These are phyloP conservation scores for Magnusiomyces clavatus DNA, from an alignment of 1,139 yeast species.

Conservation along the genomic window DNA sequence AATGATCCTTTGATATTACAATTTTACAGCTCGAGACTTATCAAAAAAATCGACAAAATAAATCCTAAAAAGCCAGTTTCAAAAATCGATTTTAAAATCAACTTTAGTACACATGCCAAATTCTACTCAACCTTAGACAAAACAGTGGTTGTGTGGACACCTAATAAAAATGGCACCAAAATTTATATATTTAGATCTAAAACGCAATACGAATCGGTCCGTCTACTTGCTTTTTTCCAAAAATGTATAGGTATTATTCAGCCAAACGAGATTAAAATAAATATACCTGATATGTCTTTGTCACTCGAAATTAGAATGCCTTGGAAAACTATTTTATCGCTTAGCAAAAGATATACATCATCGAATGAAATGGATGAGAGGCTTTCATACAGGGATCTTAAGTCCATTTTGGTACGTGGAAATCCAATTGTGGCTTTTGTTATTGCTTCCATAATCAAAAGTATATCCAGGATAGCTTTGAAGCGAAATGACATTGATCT, in stretches of 20 bases:
- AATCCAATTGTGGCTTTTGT: conserved; percentile 22
- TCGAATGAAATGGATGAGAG: conserved; percentile 17
- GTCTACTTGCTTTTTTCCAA: conserved; percentile 58
- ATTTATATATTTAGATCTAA: conserved; percentile 51
- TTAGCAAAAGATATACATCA: neutral
- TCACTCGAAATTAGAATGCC: conserved; percentile 1
- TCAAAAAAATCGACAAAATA: conserved; percentile 31
- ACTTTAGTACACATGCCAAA: conserved; percentile 34
- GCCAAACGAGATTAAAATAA: conserved; percentile 30
- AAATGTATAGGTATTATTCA: conserved; percentile 34
- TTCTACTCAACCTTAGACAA: conserved; percentile 65
- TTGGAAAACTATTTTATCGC: neutral
- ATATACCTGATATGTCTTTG: conserved; percentile 43
- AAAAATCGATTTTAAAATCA: conserved; percentile 20
- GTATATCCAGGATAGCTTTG: conserved; percentile 24
- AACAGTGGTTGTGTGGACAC: conserved; percentile 48
- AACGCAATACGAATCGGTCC: conserved; percentile 40
- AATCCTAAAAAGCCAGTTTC: conserved; percentile 19
- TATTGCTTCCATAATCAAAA: conserved; percentile 26
- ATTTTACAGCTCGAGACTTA: conserved; percentile 45
- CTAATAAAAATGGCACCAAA: conserved; percentile 21
- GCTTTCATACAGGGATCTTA: conserved; percentile 8
- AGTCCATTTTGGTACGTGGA: conserved; percentile 17
- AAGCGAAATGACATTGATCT: conserved; percentile 18
- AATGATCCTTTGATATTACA: conserved; percentile 51